A percentile compares a stretch with the other conserved stretches of the same genome.
Conservation (phyloP, 495 filamentous ascomycete genomes). For the Aspergillus heteromorphus region DNA sequence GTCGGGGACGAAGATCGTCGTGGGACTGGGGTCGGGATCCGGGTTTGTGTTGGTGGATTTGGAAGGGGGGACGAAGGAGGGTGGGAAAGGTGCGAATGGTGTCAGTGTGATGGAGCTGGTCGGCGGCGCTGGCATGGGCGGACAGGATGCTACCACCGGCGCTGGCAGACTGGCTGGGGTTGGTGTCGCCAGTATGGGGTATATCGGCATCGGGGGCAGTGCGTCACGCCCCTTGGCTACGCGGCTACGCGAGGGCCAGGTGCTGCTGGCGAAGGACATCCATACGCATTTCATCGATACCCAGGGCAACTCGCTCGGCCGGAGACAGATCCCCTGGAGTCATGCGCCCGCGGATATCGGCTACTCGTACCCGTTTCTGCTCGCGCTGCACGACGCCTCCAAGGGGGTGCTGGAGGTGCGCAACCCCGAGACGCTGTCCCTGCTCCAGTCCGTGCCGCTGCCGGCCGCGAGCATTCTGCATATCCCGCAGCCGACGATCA, state of each 20-base stretch:
- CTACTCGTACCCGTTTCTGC: conserved; percentile 91
- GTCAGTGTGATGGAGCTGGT: conserved; percentile 74
- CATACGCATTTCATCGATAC: conserved; percentile 88
- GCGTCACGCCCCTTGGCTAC: conserved; percentile 86
- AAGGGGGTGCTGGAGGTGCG: conserved; percentile 87
- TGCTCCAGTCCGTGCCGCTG: conserved; percentile 79
- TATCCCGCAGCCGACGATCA: conserved; percentile 90
- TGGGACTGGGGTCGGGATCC: conserved; percentile 78
- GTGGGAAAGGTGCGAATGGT: no score
- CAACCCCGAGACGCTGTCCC: conserved; percentile 83
- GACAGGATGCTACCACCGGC: conserved; percentile 53
- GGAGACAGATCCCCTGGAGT: conserved; percentile 86
- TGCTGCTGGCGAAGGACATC: conserved; percentile 90
- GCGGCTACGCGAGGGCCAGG: conserved; percentile 71
- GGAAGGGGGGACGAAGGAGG: conserved; percentile 55
- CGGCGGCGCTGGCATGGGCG: conserved; percentile 69
- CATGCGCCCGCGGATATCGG: conserved; percentile 83
- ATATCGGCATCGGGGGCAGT: conserved; percentile 88
- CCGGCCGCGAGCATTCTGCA: conserved; percentile 77
- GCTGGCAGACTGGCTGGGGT: conserved; percentile 60
- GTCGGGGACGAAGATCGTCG: conserved; percentile 75
- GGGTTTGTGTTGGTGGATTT: conserved; percentile 88
- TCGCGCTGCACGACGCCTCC: conserved; percentile 75
- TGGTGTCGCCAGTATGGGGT: conserved; percentile 78
- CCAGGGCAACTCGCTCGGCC: conserved; percentile 74